Percentiles rank a stretch among this genome's conserved stretches.
Evolutionary conservation across 106 monocot species (phyloP).

Genomic region (Phalaenopsis aphrodite): DNA sequence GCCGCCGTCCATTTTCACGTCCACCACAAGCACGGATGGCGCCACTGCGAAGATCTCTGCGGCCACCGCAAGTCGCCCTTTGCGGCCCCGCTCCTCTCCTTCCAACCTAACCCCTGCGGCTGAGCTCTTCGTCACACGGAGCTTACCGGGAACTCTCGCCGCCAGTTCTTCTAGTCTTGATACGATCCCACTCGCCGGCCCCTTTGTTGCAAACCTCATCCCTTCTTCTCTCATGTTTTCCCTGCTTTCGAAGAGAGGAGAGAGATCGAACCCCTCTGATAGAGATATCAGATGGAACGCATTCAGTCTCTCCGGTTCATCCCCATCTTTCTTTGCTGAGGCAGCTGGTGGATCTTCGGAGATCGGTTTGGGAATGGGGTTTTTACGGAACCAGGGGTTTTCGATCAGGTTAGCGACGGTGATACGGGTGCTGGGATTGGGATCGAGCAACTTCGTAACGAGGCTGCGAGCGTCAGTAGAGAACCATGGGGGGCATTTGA

Average conservation of each 20-base stretch:
- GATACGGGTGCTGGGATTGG: constrained; percentile 48
- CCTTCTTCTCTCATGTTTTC: constrained; percentile 26
- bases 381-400: constrained; percentile 46
- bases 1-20: constrained; percentile 46
- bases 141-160: constrained; percentile 25
- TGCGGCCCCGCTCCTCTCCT: constrained; percentile 31
- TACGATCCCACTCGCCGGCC: constrained; percentile 44
- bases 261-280: constrained; percentile 67
- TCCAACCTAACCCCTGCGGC: constrained; percentile 41
- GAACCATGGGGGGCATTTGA: constrained; percentile 69
- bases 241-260: constrained; percentile 38
- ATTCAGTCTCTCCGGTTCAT: constrained; percentile 42
- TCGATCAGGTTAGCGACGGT: constrained; percentile 52
- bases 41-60: constrained; percentile 62
- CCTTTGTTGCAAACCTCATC: constrained; percentile 47
- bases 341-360: neutral
- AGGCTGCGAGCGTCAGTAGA: constrained; percentile 58
- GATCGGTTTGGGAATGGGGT: neutral
- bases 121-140: constrained; percentile 46
- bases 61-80: constrained; percentile 41
- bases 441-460: constrained; percentile 49
- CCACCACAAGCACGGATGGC: constrained; percentile 51
- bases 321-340: constrained; percentile 10
- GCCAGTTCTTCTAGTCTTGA: constrained; percentile 48
- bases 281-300: constrained; percentile 75